A percentile compares a stretch with the other conserved stretches of the same genome.
These are phyloP conservation scores for Harringtonia lauricola DNA, from an alignment of 2,329 filamentous ascomycete genomes.

Conservation along the genomic window DNA sequence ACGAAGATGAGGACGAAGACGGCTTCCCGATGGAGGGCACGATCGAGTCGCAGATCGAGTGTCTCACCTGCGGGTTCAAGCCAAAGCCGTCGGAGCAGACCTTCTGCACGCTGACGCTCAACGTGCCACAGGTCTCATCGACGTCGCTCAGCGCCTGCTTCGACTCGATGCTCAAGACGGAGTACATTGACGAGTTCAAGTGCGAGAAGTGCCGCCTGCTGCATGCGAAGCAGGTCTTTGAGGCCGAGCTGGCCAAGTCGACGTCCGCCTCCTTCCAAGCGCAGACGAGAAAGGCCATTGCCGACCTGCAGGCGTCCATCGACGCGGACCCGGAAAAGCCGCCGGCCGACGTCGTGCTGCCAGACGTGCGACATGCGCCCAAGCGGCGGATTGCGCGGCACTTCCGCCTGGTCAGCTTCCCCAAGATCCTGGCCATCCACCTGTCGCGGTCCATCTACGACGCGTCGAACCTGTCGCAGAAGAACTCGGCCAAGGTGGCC, in stretches of 20 bases:
- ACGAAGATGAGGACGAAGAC: slow-evolving; percentile 42
- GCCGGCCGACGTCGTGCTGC: slow-evolving; percentile 61
- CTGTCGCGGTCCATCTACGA: slow-evolving; percentile 91
- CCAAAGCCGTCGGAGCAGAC: slow-evolving; percentile 73
- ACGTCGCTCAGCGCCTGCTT: slow-evolving; percentile 82
- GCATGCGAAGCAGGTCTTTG: slow-evolving; percentile 58
- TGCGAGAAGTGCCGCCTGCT: slow-evolving; percentile 88
- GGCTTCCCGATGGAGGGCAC: slow-evolving; percentile 88
- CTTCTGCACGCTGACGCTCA: slow-evolving; percentile 86
- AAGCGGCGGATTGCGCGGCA: slow-evolving; percentile 78
- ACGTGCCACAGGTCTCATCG: slow-evolving; percentile 73
- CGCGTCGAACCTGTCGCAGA: slow-evolving; percentile 62
- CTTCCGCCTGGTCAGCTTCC: slow-evolving; percentile 77
- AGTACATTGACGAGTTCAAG: slow-evolving; percentile 93
- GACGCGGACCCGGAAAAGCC: slow-evolving; percentile 71
- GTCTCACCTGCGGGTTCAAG: slow-evolving; percentile 78
- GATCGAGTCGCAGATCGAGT: slow-evolving; percentile 92
- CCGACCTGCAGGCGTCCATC: slow-evolving; percentile 57
- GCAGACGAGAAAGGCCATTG: slow-evolving; percentile 44
- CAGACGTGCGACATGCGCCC: slow-evolving; percentile 63
- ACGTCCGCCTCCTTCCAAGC: slow-evolving; percentile 39
- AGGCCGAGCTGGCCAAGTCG: slow-evolving; percentile 45
- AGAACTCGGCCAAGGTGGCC: slow-evolving; percentile 87
- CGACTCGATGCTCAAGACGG: slow-evolving; percentile 86
- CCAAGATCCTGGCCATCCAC: slow-evolving; percentile 83